phyloP scores from a whole-genome alignment of 2,329 filamentous ascomycete species.

The Didymella glomerata region DNA sequence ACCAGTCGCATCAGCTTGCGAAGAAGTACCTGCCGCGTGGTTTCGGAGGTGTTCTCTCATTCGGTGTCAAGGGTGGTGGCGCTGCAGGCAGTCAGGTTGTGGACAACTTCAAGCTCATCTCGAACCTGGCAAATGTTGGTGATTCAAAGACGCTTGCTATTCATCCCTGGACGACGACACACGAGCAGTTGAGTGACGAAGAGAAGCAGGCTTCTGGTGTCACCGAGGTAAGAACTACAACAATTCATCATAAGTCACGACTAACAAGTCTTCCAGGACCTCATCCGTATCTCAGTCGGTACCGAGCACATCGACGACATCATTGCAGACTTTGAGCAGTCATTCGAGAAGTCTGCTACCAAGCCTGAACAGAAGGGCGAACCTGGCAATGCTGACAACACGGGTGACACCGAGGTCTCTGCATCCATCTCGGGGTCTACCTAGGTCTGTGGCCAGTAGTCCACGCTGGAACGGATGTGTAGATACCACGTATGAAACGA shows the following conservation, averaged over 20 bases:
- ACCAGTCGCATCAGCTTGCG: conserved; percentile 79
- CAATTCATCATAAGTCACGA: no score
- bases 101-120: conserved; percentile 93
- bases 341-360: conserved; percentile 69
- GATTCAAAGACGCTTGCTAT: conserved; percentile 95
- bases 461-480: background rate
- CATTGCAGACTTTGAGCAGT: conserved; percentile 93
- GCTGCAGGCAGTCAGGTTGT: conserved; percentile 87
- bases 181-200: conserved; percentile 86
- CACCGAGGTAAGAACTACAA: conserved; percentile 65
- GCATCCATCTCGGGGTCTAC: conserved; percentile 45
- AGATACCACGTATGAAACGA: background rate
- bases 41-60: conserved; percentile 89
- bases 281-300: conserved; percentile 93
- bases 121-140: conserved; percentile 94
- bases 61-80: conserved; percentile 90
- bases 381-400: conserved; percentile 45
- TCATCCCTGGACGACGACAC: conserved; percentile 94
- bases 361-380: conserved; percentile 52
- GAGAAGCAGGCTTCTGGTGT: conserved; percentile 84
- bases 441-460: conserved; percentile 19
- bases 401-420: conserved; percentile 37
- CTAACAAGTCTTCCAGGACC: conserved; percentile 65
- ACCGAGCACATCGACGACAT: conserved; percentile 98
- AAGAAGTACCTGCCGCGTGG: conserved; percentile 88